Percentiles rank a stretch among this genome's conserved stretches.
phyloP scores from a whole-genome alignment of 192 early-diverging fungal species.

The Coemansia sp. region DNA sequence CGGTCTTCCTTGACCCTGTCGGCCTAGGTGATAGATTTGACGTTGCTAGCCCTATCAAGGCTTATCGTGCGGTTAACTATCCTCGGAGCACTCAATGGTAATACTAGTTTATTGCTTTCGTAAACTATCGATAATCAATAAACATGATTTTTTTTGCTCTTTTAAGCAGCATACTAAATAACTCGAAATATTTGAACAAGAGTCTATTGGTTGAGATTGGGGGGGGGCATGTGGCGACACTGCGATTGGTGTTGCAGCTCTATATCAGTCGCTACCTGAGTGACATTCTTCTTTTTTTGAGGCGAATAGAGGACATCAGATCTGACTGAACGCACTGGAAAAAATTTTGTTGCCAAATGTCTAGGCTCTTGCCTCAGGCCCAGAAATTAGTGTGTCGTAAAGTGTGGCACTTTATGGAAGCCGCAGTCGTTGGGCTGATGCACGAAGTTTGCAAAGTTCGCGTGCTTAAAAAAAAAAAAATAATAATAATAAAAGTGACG shows the following conservation, averaged over 20 bases:
- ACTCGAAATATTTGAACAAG: too few species aligned
- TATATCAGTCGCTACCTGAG: slow-evolving; percentile 17
- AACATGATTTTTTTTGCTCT: too few species aligned
- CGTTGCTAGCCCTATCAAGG: too few species aligned
- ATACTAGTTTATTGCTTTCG: too few species aligned
- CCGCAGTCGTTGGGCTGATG: slow-evolving; percentile 96
- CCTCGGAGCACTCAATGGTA: too few species aligned
- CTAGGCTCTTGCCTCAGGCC: slow-evolving; percentile 71
- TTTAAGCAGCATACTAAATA: too few species aligned
- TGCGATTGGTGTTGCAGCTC: background rate
- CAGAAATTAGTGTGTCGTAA: slow-evolving; percentile 66
- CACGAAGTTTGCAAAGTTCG: slow-evolving; percentile 89
- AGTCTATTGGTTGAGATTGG: background rate
- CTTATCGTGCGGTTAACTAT: too few species aligned
- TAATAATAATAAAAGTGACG: background rate
- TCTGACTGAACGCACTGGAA: slow-evolving; percentile 87
- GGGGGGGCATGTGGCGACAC: too few species aligned
- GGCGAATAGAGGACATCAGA: slow-evolving; percentile 81
- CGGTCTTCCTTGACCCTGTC: too few species aligned
- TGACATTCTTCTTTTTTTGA: slow-evolving; percentile 61
- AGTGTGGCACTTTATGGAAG: slow-evolving; percentile 96
- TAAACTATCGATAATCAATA: too few species aligned
- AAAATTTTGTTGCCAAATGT: slow-evolving; percentile 94
- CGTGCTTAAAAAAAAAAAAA: slow-evolving; percentile 65
- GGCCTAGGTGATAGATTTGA: too few species aligned